Base-by-base conservation (phyloP, 2,329 filamentous ascomycete species). In the Fusarium tuaranense region DNA sequence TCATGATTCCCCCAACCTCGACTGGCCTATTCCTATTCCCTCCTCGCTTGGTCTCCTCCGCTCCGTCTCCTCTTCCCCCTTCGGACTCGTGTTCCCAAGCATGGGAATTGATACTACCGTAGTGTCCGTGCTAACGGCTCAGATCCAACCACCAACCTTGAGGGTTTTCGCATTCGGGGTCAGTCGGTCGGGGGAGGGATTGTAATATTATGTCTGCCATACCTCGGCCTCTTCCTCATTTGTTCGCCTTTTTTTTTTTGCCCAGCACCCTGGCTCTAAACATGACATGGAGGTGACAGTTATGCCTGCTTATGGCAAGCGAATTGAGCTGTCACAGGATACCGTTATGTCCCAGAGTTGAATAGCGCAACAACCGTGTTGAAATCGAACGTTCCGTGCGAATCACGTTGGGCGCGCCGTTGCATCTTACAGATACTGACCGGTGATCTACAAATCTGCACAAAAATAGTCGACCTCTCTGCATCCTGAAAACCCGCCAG, bases 401-500 rank as follows among this genome's bases (percentile, higher is more conserved):
- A 75, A 73, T 73, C 72, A 70, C 53, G 63, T n/a, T 34, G 41
- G 53, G 61, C 20, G 30, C n/a, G 48, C 34, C 48, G 60, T 63
- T 70, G 36, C 72, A 65, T 72, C 65, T 74, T 39, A 62, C 71
- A 71, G 59, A 59, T 46, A 55, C 57, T 58, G 41, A 60, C 65
- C 38, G 38, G 63, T 44, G 65, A 64, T 63, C 65, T 68, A 48
- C 41, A 68, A 67, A 67, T 60, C 57, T 72, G 65, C 65, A 62
- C 51, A 38, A 64, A 72, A 64, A 53, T 70, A 51, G 44, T 22
- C 44, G 27, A 9, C 27, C 57, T 30, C 30, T 14, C 25, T 32
- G 41, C 58, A 59, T 62, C 53, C 44, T 59, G 53, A 36, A 22
- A 57, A 34, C n/a, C 46, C 55, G 32, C 18, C 46, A 57, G 48